Percentiles rank a stretch among this genome's conserved stretches.
Evolutionary conservation across 164 flowering plant genomes (phyloP).

Genomic region (Macadamia tetraphylla): DNA sequence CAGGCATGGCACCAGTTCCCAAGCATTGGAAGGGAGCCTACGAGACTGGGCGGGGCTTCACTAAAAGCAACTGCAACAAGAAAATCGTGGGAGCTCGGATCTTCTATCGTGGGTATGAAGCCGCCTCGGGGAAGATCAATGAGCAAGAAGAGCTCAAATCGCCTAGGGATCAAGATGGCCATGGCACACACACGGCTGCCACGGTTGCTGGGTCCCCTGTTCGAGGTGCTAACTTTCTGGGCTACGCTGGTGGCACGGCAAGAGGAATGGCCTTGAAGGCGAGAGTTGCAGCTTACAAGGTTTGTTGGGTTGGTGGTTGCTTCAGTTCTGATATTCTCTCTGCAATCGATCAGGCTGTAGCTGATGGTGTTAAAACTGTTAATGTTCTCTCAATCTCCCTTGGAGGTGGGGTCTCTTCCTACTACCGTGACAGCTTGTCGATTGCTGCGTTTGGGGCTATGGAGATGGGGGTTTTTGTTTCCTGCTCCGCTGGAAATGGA

Average conservation of each 20-base stretch:
- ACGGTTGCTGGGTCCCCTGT: slow-evolving; percentile 69
- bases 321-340: slow-evolving; percentile 70
- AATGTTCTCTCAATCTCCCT: slow-evolving; percentile 55
- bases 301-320: slow-evolving; percentile 67
- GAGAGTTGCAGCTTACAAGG: slow-evolving; percentile 61
- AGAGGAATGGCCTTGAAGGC: slow-evolving; percentile 59
- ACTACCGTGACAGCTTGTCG: slow-evolving; percentile 43
- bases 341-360: slow-evolving; percentile 59
- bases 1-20: slow-evolving; percentile 37
- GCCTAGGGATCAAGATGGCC: slow-evolving; percentile 69
- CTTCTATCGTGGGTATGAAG: slow-evolving; percentile 56
- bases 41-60: slow-evolving; percentile 46
- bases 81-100: slow-evolving; percentile 61
- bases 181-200: slow-evolving; percentile 73
- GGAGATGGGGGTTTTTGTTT: slow-evolving; percentile 69
- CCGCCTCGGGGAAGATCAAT: slow-evolving; percentile 50
- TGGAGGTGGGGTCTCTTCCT: slow-evolving; percentile 58
- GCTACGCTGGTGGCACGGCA: slow-evolving; percentile 55
- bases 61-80: slow-evolving; percentile 35
- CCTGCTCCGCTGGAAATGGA: slow-evolving; percentile 71
- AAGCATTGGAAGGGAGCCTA: slow-evolving; percentile 49
- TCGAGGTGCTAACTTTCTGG: slow-evolving; percentile 50
- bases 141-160: slow-evolving; percentile 54
- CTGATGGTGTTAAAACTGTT: slow-evolving; percentile 71
- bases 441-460: slow-evolving; percentile 60